These are phyloP conservation scores for Phytomonas francai DNA, from an alignment of 208 protist species.

Conservation along the genomic window DNA sequence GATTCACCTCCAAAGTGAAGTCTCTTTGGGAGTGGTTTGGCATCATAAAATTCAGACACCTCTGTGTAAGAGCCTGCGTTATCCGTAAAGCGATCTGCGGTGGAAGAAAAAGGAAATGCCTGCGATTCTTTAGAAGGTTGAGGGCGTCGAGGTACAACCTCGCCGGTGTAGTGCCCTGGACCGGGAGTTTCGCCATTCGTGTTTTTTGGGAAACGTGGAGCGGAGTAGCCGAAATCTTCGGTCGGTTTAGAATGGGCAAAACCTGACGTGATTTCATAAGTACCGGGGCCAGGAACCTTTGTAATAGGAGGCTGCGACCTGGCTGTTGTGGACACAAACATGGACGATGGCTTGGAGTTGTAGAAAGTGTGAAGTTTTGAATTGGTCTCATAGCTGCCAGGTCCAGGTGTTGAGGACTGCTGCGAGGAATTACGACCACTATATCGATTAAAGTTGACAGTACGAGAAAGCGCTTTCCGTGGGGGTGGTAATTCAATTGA, in stretches of 20 bases:
- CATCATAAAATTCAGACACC: not conserved
- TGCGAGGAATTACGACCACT: conserved; percentile 24
- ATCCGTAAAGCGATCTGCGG: conserved; percentile 32
- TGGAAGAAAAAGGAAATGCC: conserved; percentile 49
- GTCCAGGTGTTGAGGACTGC: conserved; percentile 40
- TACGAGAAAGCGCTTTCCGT: conserved; percentile 30
- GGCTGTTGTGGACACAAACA: conserved; percentile 69
- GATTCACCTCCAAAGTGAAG: conserved; percentile 28
- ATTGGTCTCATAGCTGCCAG: conserved; percentile 54
- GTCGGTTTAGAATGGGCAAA: conserved; percentile 1
- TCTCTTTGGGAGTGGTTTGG: not conserved
- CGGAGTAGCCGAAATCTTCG: conserved; percentile 50
- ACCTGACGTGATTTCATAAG: conserved; percentile 31
- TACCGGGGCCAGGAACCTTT: conserved; percentile 59
- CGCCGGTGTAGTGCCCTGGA: conserved; percentile 65
- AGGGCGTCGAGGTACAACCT: conserved; percentile 63
- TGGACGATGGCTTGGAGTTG: conserved; percentile 59
- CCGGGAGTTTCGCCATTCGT: conserved; percentile 32
- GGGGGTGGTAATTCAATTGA: conserved; percentile 31
- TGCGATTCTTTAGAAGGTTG: conserved; percentile 14
- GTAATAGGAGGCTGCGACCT: conserved; percentile 16
- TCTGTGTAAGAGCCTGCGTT: conserved; percentile 19
- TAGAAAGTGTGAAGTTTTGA: conserved; percentile 19
- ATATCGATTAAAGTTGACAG: conserved; percentile 51
- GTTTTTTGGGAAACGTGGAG: conserved; percentile 27